Base-by-base conservation (phyloP, 192 early-diverging fungal species). In the Phycomyces blakesleeanus region DNA sequence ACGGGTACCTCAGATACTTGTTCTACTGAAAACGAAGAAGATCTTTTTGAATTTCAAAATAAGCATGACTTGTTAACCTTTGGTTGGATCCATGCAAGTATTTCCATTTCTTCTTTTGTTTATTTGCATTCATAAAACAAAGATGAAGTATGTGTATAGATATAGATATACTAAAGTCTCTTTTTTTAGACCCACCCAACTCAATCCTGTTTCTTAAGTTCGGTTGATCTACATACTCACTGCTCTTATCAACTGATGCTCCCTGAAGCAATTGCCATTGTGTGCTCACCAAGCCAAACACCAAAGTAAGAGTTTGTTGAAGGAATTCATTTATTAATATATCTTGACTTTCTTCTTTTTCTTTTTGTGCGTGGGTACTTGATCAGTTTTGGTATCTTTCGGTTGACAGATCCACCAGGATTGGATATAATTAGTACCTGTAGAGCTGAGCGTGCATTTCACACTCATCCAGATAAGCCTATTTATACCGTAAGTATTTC, bases 151-250 rank as follows among this genome's bases (percentile, higher is more conserved):
- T n/a, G n/a, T n/a, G n/a, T n/a, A n/a, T n/a, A n/a, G n/a, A n/a
- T n/a, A n/a, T n/a, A n/a, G n/a, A n/a, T n/a, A n/a, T n/a, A n/a
- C n/a, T n/a, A n/a, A n/a, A n/a, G n/a, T n/a, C n/a, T n/a, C n/a
- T 10, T 10, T 55, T 34, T 40, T 5, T 65, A 83, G 79, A 94
- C 91, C 3, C 93, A 95, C 72, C 94, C 94, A 20, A 87, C 91
- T n/a, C 94, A 96, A 76, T 86, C 94, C 6, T 95, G 94, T 67
- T 96, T 96, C 66, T 86, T 96, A 88, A 90, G 88, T 67, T 95
- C 93, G 5, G 84, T 96, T 11, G 94, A 96, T 68, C 67, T 96
- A 54, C 94, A 96, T 74, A 96, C 93, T 6, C 94, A 96, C 59
- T 93, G 83, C 62, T 89, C 91, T 1, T 95, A 94, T 68, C 94